Percentiles rank a stretch among this genome's conserved stretches.
These are phyloP conservation scores for Aphanocladium album DNA, from an alignment of 2,329 filamentous ascomycete genomes.

Conservation along the genomic window DNA sequence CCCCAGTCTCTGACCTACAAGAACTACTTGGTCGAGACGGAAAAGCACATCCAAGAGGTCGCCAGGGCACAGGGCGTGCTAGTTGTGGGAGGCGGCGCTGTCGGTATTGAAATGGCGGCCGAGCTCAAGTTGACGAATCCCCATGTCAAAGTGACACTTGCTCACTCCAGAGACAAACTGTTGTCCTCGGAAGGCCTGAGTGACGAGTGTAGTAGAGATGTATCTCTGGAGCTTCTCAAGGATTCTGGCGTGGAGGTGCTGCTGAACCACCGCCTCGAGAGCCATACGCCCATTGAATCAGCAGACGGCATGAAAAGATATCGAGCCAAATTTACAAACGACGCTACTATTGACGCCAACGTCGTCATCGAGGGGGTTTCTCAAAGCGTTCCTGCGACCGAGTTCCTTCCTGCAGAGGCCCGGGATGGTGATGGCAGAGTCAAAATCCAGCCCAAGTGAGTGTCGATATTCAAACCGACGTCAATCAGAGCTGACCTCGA, in stretches of 20 bases:
- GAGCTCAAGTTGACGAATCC: slow-evolving; percentile 68
- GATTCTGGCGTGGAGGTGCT: slow-evolving; percentile 62
- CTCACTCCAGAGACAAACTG: slow-evolving; percentile 66
- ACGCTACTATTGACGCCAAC: slow-evolving; percentile 53
- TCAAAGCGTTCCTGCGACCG: slow-evolving; percentile 55
- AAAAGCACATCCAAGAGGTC: slow-evolving; percentile 52
- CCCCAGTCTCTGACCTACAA: slow-evolving; percentile 59
- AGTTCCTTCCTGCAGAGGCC: slow-evolving; percentile 53
- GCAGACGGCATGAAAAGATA: slow-evolving; percentile 36
- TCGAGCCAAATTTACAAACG: slow-evolving; percentile 56
- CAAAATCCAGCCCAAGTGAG: slow-evolving; percentile 46
- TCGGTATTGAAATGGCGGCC: slow-evolving; percentile 76
- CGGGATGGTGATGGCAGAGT: slow-evolving; percentile 63
- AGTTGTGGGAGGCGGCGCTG: slow-evolving; percentile 71
- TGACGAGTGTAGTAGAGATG: slow-evolving; percentile 62
- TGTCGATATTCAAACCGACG: background rate
- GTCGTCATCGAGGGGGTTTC: slow-evolving; percentile 67
- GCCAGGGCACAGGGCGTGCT: slow-evolving; percentile 55
- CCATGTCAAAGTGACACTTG: slow-evolving; percentile 59
- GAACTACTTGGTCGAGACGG: slow-evolving; percentile 58
- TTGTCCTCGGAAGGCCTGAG: slow-evolving; percentile 70
- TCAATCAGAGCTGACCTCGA: background rate
- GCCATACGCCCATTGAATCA: slow-evolving; percentile 39
- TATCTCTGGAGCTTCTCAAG: slow-evolving; percentile 50
- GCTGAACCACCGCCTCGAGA: slow-evolving; percentile 53